phyloP scores from a whole-genome alignment of 139 green algal species.

The Tetraselmis chui region DNA sequence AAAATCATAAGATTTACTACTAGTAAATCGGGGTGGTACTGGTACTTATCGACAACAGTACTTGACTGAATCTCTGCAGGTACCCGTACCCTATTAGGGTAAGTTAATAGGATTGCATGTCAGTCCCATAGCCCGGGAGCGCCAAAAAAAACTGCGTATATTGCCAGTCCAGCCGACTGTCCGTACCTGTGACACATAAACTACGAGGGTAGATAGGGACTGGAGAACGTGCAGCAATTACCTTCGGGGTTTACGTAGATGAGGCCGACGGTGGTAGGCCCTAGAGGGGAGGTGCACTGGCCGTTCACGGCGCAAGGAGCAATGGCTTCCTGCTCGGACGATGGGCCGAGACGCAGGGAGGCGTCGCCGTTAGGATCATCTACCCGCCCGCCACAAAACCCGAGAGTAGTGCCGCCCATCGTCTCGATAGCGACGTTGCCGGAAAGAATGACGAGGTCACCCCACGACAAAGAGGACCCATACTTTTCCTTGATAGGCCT shows the following conservation, averaged over 20 bases:
- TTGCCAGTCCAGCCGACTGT: no score
- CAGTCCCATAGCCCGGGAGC: no score
- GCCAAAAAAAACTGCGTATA: no score
- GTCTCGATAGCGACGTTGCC: conserved; percentile 28
- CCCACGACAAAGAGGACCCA: conserved; percentile 31
- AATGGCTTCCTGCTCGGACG: conserved; percentile 13
- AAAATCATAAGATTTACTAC: no score
- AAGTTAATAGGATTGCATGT: no score
- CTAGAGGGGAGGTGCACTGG: conserved; percentile 15
- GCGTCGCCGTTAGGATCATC: conserved; percentile 31
- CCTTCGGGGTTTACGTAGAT: conserved; percentile 42
- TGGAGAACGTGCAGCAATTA: no score
- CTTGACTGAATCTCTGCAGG: no score
- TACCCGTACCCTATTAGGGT: no score
- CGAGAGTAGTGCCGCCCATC: conserved; percentile 26
- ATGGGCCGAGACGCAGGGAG: conserved; percentile 28
- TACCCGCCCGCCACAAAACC: conserved; percentile 31
- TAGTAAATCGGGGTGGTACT: no score
- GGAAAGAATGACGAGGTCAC: conserved; percentile 30
- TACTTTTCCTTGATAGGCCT: conserved; percentile 15
- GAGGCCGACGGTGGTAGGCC: conserved; percentile 22
- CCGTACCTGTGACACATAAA: no score
- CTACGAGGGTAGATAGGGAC: no score
- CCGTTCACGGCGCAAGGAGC: conserved; percentile 25
- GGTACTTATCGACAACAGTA: no score